Base-by-base conservation (phyloP, 1,139 yeast genomes). In the Hemisphaericaspora xylanilytica region DNA sequence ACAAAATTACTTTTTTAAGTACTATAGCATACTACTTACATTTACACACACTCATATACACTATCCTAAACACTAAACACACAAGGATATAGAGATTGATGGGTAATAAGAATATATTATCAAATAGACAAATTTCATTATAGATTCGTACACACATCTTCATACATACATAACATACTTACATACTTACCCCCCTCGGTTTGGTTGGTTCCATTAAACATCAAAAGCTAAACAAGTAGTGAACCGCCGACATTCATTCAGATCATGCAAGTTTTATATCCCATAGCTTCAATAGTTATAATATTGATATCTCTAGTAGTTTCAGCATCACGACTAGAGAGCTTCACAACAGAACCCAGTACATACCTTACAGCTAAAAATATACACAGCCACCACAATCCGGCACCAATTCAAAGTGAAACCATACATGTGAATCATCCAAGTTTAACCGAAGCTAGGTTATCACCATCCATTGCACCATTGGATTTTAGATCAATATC, bases 401-500 rank as follows among this genome's bases (percentile, higher is more conserved):
- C 15, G 13, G 17, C 33, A 22, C 20, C 26, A 9, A 5, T 25
- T 6, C 35, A 27, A 2, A 18, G 29, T 10, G 34, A 28, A 28
- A 22, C 17, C 16, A 3, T 8, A 12, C 26, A 20, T 10, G 5
- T 28, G 12, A 10, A 27, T 13, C 37, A 34, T 11, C 38, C 35
- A 6, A 13, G 32, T 12, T 5, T 26, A 29, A 24, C 35, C 20
- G 40, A 26, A 26, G n/a, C 38, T 5, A 17, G 13, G 4, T 7
- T 26, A 5, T 32, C 40, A 20, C 43, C 47, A 13, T 39, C 52
- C 26, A 46, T 65, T 28, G 49, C 61, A 9, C 73, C 73, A 4
- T 44, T 68, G n/a, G 68, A 67, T 38, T 47, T 59, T 10, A 50
- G 77, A 40, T 61, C 71, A 7, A 62, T 81, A 15, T 61, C 61